A percentile compares a stretch with the other conserved stretches of the same genome.
Conservation (phyloP, 2,329 filamentous ascomycete species). For the Penicillium sclerotigenum region DNA sequence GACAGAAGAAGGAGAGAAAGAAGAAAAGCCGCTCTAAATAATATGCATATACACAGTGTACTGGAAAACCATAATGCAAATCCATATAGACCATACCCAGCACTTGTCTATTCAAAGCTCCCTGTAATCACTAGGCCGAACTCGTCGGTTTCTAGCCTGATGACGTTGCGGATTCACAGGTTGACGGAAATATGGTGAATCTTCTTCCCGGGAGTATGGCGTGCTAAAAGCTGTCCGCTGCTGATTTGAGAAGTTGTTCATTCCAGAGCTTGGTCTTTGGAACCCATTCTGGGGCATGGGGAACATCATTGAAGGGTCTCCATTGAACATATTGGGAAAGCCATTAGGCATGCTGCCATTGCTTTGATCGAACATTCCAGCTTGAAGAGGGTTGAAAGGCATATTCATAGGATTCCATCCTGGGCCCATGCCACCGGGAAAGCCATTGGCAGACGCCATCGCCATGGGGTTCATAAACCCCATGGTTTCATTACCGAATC, state of each 20-base stretch:
- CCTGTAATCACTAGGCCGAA: constrained; percentile 85
- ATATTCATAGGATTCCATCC: constrained; percentile 48
- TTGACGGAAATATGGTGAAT: constrained; percentile 91
- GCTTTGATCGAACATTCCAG: constrained; percentile 36
- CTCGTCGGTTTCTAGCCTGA: constrained; percentile 73
- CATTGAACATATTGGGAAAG: constrained; percentile 39
- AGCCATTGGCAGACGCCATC: constrained; percentile 30
- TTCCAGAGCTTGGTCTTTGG: constrained; percentile 27
- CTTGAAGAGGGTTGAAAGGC: constrained; percentile 36
- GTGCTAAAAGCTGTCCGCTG: constrained; percentile 54
- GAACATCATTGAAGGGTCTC: constrained; percentile 38
- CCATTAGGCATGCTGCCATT: constrained; percentile 34
- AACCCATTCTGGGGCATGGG: constrained; percentile 35
- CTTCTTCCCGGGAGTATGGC: constrained; percentile 63
- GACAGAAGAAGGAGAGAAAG: background rate
- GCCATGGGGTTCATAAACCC: constrained; percentile 44
- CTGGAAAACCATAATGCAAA: background rate
- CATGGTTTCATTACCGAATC: constrained; percentile 32
- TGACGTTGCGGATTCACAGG: constrained; percentile 92
- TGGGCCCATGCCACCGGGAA: constrained; percentile 33
- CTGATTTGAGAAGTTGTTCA: constrained; percentile 55
- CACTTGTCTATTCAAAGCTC: constrained; percentile 57
- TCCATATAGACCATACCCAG: background rate
- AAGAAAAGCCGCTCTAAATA: constrained; percentile 6
- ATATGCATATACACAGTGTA: constrained; percentile 6